phyloP scores from a whole-genome alignment of 2,329 filamentous ascomycete genomes.

The Incumbomyces delicatus region DNA sequence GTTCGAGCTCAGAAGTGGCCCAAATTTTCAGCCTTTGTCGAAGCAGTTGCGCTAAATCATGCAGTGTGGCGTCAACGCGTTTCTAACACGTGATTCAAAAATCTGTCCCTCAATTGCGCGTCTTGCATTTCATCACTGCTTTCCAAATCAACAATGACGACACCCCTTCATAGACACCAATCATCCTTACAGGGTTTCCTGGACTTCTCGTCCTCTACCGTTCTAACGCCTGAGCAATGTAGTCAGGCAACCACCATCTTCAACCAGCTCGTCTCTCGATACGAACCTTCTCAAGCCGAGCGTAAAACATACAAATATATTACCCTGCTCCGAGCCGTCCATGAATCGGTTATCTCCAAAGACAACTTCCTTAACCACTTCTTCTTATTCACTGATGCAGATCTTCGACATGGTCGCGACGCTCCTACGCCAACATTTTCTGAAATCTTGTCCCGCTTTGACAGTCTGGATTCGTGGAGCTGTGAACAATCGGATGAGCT shows the following conservation, averaged over 20 bases:
- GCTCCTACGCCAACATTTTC: conserved; percentile 6
- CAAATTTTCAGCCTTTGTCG: too few species aligned
- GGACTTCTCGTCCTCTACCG: conserved; percentile 3
- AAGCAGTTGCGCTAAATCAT: too few species aligned
- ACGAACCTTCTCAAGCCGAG: conserved; percentile 1
- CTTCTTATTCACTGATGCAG: conserved; percentile 14
- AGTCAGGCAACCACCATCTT: conserved; percentile 4
- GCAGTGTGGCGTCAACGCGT: too few species aligned
- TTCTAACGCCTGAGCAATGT: conserved; percentile 3
- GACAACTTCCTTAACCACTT: conserved; percentile 17
- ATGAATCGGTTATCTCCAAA: conserved; percentile 12
- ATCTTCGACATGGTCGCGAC: conserved; percentile 3
- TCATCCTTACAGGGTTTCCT: conserved; percentile 3
- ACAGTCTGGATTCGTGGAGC: conserved; percentile 11
- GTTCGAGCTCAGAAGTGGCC: too few species aligned
- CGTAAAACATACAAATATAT: conserved; percentile 1
- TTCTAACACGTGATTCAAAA: too few species aligned
- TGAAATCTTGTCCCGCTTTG: conserved; percentile 9
- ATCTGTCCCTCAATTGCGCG: too few species aligned
- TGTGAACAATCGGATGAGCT: conserved; percentile 2
- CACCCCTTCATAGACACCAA: conserved; percentile 4
- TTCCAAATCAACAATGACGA: neutral
- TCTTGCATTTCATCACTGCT: too few species aligned
- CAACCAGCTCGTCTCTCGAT: neutral
- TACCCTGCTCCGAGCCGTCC: conserved; percentile 3